Evolutionary conservation across 805 yeast genomes (phyloP).

Genomic region (Wickerhamomyces chaumierensis): DNA sequence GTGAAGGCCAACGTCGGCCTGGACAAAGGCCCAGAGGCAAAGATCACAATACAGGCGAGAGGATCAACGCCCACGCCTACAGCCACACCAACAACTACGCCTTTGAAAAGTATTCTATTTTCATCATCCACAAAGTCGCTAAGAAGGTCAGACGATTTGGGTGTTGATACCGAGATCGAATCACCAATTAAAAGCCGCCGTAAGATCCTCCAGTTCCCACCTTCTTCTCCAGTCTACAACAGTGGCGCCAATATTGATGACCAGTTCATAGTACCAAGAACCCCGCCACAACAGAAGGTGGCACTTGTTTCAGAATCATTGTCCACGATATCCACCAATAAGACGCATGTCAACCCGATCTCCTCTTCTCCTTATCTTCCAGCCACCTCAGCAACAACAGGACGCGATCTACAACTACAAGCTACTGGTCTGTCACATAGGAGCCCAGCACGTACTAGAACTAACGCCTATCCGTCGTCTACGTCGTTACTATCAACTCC

Average conservation of each 20-base stretch:
- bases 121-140: slow-evolving; percentile 1
- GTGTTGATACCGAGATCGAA: slow-evolving; percentile 13
- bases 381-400: neutral
- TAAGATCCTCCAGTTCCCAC: slow-evolving; percentile 10
- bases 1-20: neutral
- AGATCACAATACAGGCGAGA: neutral
- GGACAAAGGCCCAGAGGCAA: neutral
- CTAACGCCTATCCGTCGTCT: neutral
- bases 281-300: slow-evolving; percentile 19
- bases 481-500: slow-evolving; percentile 14
- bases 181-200: slow-evolving; percentile 6
- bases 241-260: neutral
- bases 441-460: neutral
- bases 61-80: neutral
- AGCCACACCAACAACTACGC: neutral
- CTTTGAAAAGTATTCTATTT: neutral
- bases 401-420: neutral
- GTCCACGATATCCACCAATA: slow-evolving; percentile 17
- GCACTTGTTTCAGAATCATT: slow-evolving; percentile 13
- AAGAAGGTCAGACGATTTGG: slow-evolving; percentile 10
- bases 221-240: slow-evolving; percentile 16
- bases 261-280: slow-evolving; percentile 11
- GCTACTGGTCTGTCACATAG: neutral
- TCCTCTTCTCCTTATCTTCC: slow-evolving; percentile 11
- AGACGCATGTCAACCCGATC: slow-evolving; percentile 13